Evolutionary conservation across 495 filamentous ascomycete genomes (phyloP).

Genomic region (Aspergillus conjunctus): DNA sequence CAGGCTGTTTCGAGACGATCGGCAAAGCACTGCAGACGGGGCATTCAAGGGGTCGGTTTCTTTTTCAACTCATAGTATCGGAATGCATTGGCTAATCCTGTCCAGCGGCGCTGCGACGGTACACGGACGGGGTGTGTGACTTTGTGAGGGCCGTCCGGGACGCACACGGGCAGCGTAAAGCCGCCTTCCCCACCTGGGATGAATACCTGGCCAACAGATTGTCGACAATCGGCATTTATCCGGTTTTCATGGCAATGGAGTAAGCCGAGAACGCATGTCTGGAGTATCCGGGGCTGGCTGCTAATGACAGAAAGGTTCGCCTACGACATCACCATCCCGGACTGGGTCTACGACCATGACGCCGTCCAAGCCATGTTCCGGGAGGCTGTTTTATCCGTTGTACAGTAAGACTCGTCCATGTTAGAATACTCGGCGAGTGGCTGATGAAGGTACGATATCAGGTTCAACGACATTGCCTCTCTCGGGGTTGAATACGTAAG

Average conservation of each 20-base stretch:
- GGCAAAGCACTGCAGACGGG: conserved; percentile 4
- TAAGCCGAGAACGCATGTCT: not conserved
- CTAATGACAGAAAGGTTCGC: not conserved
- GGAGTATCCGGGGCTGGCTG: no score
- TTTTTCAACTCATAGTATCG: no score
- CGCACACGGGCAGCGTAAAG: not conserved
- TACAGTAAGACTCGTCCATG: not conserved
- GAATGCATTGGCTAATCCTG: not conserved
- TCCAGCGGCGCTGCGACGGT: not conserved
- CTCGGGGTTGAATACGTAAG: no score
- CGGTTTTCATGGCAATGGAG: conserved; percentile 5
- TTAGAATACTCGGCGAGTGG: no score
- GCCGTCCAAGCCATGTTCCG: not conserved
- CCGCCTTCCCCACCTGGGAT: not conserved
- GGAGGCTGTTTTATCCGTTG: not conserved
- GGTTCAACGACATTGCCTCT: no score
- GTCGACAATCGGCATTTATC: not conserved
- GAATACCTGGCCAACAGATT: not conserved
- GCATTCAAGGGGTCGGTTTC: conserved; percentile 1
- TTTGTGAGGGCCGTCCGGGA: not conserved
- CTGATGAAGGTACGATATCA: no score
- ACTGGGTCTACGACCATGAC: not conserved
- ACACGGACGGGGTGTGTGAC: not conserved
- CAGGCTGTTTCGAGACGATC: not conserved
- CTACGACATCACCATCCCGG: not conserved